Evolutionary conservation across 768 basidiomycete species (phyloP).

Genomic region (Russula sp.): DNA sequence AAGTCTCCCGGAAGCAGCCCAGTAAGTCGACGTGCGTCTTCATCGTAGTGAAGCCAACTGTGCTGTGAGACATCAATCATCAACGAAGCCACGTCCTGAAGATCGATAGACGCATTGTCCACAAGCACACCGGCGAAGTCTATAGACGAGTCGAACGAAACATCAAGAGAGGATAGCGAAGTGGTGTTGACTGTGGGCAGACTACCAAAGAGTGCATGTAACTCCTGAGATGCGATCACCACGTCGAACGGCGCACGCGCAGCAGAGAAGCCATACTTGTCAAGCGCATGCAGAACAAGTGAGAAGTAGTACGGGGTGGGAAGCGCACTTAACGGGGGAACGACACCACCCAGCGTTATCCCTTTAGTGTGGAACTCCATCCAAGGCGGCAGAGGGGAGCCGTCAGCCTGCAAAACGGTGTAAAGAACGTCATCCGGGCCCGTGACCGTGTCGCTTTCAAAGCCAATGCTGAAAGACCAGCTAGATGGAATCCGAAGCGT

Average conservation of each 20-base stretch:
- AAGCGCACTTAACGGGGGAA: slow-evolving; percentile 45
- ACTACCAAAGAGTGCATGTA: slow-evolving; percentile 42
- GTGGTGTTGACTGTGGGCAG: slow-evolving; percentile 72
- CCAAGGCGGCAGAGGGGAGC: slow-evolving; percentile 71
- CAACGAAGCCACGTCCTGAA: slow-evolving; percentile 51
- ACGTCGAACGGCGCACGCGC: slow-evolving; percentile 55
- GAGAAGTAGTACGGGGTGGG: slow-evolving; percentile 40
- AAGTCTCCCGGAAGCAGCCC: slow-evolving; percentile 54
- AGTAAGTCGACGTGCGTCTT: slow-evolving; percentile 46
- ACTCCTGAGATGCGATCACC: slow-evolving; percentile 61
- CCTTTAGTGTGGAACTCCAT: slow-evolving; percentile 59
- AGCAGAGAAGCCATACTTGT: slow-evolving; percentile 66
- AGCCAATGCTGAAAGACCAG: slow-evolving; percentile 91
- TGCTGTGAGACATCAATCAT: slow-evolving; percentile 53
- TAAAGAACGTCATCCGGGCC: slow-evolving; percentile 51
- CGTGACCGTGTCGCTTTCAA: slow-evolving; percentile 57
- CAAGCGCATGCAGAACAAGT: slow-evolving; percentile 62
- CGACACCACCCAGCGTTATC: slow-evolving; percentile 73
- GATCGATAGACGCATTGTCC: slow-evolving; percentile 53
- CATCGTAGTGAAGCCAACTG: slow-evolving; percentile 59
- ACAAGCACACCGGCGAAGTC: slow-evolving; percentile 62
- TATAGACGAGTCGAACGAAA: slow-evolving; percentile 45
- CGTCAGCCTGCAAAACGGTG: slow-evolving; percentile 54
- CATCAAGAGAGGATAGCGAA: slow-evolving; percentile 43
- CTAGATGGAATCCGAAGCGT: slow-evolving; percentile 65